A percentile compares a stretch with the other conserved stretches of the same genome.
Conservation (phyloP, 192 early-diverging fungal genomes). For the Gigaspora rosea region DNA sequence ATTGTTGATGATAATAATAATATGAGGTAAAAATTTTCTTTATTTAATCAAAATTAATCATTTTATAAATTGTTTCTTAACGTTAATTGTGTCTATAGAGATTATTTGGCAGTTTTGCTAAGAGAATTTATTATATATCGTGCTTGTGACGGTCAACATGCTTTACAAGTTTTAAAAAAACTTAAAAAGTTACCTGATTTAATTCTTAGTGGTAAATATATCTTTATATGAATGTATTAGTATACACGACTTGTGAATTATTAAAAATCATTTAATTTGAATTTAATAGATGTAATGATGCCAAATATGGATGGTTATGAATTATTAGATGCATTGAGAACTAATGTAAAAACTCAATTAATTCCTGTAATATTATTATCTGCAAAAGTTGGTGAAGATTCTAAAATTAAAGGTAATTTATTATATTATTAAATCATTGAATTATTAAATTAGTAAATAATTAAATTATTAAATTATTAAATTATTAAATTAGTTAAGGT, state of each 20-base stretch:
- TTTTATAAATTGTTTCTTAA: neutral
- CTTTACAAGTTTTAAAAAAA: conserved; percentile 31
- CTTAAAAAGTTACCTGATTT: conserved; percentile 26
- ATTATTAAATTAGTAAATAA: too few relatives aligned
- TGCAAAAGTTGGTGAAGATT: conserved; percentile 7
- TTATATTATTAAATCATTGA: too few relatives aligned
- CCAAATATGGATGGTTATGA: conserved; percentile 62
- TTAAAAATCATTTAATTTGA: neutral
- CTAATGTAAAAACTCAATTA: conserved; percentile 19
- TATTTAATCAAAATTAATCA: neutral
- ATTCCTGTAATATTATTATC: neutral
- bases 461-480: too few relatives aligned
- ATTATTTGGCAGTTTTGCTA: conserved; percentile 36
- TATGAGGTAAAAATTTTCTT: conserved; percentile 36
- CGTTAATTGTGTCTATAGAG: neutral
- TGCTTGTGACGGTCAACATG: conserved; percentile 44
- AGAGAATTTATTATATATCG: conserved; percentile 39
- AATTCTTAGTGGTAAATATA: conserved; percentile 39
- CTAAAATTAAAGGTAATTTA: too few relatives aligned
- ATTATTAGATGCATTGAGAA: conserved; percentile 48
- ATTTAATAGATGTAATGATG: conserved; percentile 55
- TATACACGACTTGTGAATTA: conserved; percentile 9
- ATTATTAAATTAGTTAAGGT: too few relatives aligned
- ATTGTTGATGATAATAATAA: conserved; percentile 51
- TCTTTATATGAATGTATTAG: neutral